Evolutionary conservation across 2,329 filamentous ascomycete species (phyloP).

Genomic region (Aspergillus awamori): DNA sequence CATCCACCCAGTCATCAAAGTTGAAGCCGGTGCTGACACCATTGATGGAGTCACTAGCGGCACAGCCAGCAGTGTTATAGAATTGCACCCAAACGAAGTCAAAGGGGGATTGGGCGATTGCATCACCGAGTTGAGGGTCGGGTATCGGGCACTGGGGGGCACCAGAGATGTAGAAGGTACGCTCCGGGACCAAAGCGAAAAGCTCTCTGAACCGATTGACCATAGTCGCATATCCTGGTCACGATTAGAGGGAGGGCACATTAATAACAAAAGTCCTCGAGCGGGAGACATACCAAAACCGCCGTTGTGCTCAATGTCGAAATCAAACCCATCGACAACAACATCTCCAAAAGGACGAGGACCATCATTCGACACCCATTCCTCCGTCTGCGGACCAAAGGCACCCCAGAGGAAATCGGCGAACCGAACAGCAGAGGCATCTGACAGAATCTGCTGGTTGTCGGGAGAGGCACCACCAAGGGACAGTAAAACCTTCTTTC

Average conservation of each 20-base stretch:
- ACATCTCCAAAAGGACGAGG: conserved; percentile 53
- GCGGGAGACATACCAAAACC: conserved; percentile 29
- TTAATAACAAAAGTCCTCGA: neutral
- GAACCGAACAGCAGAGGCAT: conserved; percentile 48
- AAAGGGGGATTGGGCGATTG: conserved; percentile 50
- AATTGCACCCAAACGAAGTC: conserved; percentile 61
- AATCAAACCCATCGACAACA: conserved; percentile 56
- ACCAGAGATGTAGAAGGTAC: conserved; percentile 54
- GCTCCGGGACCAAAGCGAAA: conserved; percentile 38
- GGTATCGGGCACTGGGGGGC: conserved; percentile 58
- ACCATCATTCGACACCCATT: conserved; percentile 34
- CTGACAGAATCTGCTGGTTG: conserved; percentile 48
- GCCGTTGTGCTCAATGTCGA: conserved; percentile 48
- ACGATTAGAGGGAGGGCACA: neutral
- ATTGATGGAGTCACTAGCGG: conserved; percentile 48
- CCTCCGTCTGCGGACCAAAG: conserved; percentile 48
- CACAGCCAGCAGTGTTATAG: conserved; percentile 58
- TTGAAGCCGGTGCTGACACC: conserved; percentile 45
- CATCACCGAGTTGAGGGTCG: conserved; percentile 50
- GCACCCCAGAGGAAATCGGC: conserved; percentile 55
- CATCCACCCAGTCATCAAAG: conserved; percentile 50
- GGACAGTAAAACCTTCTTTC: conserved; percentile 52
- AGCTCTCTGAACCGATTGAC: conserved; percentile 50
- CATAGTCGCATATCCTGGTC: conserved; percentile 51
- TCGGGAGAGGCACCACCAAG: conserved; percentile 49